phyloP scores from a whole-genome alignment of 1,284 basidiomycete species.

The Apiotrichum domesticum region DNA sequence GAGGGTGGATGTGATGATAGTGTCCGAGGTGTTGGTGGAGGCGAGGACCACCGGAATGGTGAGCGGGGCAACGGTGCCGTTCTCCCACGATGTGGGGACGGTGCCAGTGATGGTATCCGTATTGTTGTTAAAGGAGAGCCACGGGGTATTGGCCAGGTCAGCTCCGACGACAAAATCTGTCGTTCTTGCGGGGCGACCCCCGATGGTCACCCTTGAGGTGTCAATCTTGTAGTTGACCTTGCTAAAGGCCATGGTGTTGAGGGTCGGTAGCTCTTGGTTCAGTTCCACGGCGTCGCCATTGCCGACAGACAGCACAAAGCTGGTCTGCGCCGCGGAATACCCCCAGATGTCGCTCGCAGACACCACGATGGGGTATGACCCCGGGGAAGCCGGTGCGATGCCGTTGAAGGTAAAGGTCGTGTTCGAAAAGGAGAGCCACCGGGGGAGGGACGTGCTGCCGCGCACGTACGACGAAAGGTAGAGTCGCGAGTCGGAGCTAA shows the following conservation, averaged over 20 bases:
- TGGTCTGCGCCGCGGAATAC: constrained; percentile 44
- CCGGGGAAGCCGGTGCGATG: constrained; percentile 46
- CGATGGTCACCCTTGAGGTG: constrained; percentile 27
- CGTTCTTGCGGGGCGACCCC: constrained; percentile 25
- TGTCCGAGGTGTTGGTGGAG: constrained; percentile 33
- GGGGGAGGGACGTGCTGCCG: constrained; percentile 44
- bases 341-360: constrained; percentile 47
- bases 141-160: constrained; percentile 35
- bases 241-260: constrained; percentile 30
- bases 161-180: constrained; percentile 32
- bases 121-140: constrained; percentile 47
- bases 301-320: constrained; percentile 45
- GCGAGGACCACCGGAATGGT: constrained; percentile 40
- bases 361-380: constrained; percentile 42
- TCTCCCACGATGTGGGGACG: constrained; percentile 47
- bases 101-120: constrained; percentile 35
- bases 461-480: constrained; percentile 48
- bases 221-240: constrained; percentile 31
- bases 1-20: constrained; percentile 29
- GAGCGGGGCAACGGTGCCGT: constrained; percentile 42
- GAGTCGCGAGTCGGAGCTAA: constrained; percentile 19
- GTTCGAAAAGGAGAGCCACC: constrained; percentile 52
- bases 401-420: constrained; percentile 53
- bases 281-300: constrained; percentile 31
- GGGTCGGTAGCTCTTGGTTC: constrained; percentile 10